Conservation (phyloP, 2,329 filamentous ascomycete genomes). For the Aureobasidium sp. region DNA sequence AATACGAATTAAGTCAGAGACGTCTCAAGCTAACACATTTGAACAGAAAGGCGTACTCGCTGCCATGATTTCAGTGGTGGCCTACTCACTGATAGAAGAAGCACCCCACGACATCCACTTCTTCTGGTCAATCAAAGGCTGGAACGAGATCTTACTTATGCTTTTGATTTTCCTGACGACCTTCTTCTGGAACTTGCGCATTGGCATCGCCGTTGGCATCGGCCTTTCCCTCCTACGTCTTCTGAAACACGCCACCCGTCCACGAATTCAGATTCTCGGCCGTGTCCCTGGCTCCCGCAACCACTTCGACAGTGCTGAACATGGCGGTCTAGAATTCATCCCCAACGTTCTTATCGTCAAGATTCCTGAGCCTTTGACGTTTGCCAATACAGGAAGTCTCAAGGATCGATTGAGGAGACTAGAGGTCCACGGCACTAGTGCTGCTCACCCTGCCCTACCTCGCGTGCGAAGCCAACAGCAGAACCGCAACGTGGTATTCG, state of each 20-base stretch:
- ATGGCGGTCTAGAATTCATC: conserved; percentile 70
- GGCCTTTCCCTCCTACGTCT: conserved; percentile 84
- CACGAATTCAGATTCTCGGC: conserved; percentile 92
- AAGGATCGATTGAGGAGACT: conserved; percentile 76
- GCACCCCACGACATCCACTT: conserved; percentile 87
- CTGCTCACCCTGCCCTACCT: conserved; percentile 81
- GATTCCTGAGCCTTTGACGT: conserved; percentile 92
- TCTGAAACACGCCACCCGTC: conserved; percentile 82
- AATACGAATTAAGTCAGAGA: not conserved
- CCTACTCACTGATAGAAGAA: conserved; percentile 91
- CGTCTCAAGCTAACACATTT: not conserved
- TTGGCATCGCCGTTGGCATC: conserved; percentile 91
- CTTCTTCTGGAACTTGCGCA: conserved; percentile 87
- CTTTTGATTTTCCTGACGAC: conserved; percentile 82
- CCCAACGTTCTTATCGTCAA: conserved; percentile 94
- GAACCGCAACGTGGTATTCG: conserved; percentile 90
- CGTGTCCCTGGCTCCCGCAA: conserved; percentile 71
- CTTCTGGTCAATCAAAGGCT: conserved; percentile 79
- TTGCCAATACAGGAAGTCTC: conserved; percentile 82
- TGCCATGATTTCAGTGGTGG: conserved; percentile 91
- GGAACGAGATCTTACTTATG: conserved; percentile 83
- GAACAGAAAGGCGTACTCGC: conserved; percentile 82
- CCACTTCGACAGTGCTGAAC: conserved; percentile 77
- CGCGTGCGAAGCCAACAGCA: conserved; percentile 68
- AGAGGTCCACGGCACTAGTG: conserved; percentile 81